phyloP scores from a whole-genome alignment of 1,139 yeast species.

The Pichia sp. region DNA sequence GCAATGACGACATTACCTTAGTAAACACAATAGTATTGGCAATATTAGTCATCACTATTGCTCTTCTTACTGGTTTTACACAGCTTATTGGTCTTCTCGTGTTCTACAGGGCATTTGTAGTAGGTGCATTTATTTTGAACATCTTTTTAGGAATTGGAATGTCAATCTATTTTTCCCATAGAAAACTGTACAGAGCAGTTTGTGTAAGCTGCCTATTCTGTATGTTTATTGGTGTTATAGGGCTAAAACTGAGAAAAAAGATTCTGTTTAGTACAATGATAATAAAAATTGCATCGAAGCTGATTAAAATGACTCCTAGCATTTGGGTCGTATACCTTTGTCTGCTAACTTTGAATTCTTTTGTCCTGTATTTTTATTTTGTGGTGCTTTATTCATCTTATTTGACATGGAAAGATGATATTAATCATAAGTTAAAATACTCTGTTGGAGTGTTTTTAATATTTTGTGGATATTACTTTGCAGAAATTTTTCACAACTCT shows the following conservation, averaged over 20 bases:
- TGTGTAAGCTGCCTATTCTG: constrained; percentile 64
- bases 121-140: constrained; percentile 61
- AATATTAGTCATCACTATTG: constrained; percentile 46
- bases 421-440: neutral
- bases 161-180: constrained; percentile 60
- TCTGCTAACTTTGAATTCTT: constrained; percentile 52
- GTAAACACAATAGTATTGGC: neutral
- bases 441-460: constrained; percentile 35
- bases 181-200: constrained; percentile 69
- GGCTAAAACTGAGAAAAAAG: constrained; percentile 57
- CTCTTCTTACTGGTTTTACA: constrained; percentile 41
- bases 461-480: constrained; percentile 77
- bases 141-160: constrained; percentile 67
- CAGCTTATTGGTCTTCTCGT: constrained; percentile 39
- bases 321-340: constrained; percentile 60
- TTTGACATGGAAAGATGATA: constrained; percentile 47
- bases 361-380: constrained; percentile 43
- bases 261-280: constrained; percentile 64
- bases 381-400: constrained; percentile 68
- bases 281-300: constrained; percentile 65
- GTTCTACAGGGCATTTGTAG: constrained; percentile 62
- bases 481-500: constrained; percentile 78
- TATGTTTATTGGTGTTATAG: constrained; percentile 57
- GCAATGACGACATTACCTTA: constrained; percentile 23
- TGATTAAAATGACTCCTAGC: constrained; percentile 64